Evolutionary conservation across 192 early-diverging fungal genomes (phyloP).

Genomic region (Backusella tarrabulga): DNA sequence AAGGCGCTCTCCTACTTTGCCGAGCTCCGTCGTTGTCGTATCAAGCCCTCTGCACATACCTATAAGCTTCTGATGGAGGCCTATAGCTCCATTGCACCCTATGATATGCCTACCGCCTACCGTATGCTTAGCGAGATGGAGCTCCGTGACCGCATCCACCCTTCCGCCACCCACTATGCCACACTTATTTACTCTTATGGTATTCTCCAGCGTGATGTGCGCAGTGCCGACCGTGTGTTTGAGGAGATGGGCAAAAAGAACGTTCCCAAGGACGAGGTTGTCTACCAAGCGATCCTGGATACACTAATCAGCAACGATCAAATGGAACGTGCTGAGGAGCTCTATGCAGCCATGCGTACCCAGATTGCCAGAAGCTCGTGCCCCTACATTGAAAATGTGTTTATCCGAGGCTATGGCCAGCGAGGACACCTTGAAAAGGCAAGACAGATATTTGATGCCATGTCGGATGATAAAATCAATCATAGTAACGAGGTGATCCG

Average conservation of each 20-base stretch:
- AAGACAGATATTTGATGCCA: constrained; percentile 43
- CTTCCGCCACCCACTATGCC: constrained; percentile 50
- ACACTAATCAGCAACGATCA: constrained; percentile 43
- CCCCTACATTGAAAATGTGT: constrained; percentile 56
- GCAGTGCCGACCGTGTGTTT: constrained; percentile 42
- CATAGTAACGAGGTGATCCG: constrained; percentile 34
- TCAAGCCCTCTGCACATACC: constrained; percentile 50
- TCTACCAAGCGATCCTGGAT: constrained; percentile 55
- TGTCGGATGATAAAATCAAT: constrained; percentile 42
- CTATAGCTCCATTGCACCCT: constrained; percentile 50
- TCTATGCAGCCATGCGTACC: constrained; percentile 39
- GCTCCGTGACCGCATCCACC: constrained; percentile 30
- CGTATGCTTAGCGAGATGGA: constrained; percentile 43
- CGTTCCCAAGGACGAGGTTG: constrained; percentile 44
- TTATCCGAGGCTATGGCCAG: constrained; percentile 56
- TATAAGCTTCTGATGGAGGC: constrained; percentile 56
- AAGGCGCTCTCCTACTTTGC: constrained; percentile 49
- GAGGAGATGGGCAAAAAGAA: constrained; percentile 35
- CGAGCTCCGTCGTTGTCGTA: constrained; percentile 35
- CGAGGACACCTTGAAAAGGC: constrained; percentile 36
- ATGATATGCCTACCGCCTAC: constrained; percentile 52
- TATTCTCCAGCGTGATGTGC: constrained; percentile 45
- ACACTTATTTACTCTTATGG: constrained; percentile 57
- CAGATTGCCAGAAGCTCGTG: constrained; percentile 38
- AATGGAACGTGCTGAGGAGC: constrained; percentile 38